These are phyloP conservation scores for Neopestalotiopsis sp. DNA, from an alignment of 2,329 filamentous ascomycete genomes.

Conservation along the genomic window DNA sequence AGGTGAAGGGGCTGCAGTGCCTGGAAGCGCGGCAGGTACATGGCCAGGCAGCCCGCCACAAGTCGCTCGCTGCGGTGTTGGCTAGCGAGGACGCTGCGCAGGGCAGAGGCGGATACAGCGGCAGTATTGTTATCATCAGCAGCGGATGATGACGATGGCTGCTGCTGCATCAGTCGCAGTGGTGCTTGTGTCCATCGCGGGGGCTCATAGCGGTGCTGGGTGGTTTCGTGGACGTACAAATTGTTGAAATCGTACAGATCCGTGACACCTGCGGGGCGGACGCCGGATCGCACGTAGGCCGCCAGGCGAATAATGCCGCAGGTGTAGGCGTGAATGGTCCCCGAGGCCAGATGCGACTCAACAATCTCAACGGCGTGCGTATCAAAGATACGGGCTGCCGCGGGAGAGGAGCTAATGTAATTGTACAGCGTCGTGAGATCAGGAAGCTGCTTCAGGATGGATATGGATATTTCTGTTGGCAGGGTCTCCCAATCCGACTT, in stretches of 20 bases:
- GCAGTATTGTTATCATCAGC: neutral
- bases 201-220: neutral
- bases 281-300: neutral
- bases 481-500: neutral
- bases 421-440: neutral
- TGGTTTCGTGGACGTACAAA: neutral
- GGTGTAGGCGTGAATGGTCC: neutral
- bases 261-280: neutral
- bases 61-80: neutral
- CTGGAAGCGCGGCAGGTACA: neutral
- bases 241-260: neutral
- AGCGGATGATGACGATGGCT: neutral
- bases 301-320: neutral
- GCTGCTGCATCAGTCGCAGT: neutral
- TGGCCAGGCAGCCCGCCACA: neutral
- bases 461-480: neutral
- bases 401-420: neutral
- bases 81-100: neutral
- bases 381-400: neutral
- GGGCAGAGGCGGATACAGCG: neutral
- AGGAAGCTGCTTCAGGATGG: neutral
- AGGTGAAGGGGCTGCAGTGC: neutral
- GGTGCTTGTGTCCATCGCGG: neutral
- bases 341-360: neutral
- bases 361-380: neutral